phyloP scores from a whole-genome alignment of 805 yeast genomes.

The Saccharomycopsis sp. region DNA sequence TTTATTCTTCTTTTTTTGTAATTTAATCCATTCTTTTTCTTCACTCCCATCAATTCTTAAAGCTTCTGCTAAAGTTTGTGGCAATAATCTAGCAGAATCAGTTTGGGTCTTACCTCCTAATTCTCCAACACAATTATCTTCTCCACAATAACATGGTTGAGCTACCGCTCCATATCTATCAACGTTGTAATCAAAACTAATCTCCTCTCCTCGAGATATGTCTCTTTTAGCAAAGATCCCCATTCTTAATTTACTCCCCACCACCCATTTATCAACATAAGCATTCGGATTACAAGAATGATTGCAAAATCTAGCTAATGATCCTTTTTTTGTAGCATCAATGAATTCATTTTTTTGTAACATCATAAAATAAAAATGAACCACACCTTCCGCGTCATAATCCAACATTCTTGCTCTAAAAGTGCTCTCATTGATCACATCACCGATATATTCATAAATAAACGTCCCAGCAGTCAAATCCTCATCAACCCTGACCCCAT shows the following conservation, averaged over 20 bases:
- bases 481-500: constrained; percentile 68
- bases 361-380: constrained; percentile 95
- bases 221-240: constrained; percentile 74
- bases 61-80: constrained; percentile 78
- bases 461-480: constrained; percentile 54
- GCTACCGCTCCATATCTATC: constrained; percentile 94
- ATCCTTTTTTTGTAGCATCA: constrained; percentile 87
- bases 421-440: constrained; percentile 73
- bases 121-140: constrained; percentile 81
- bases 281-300: constrained; percentile 96
- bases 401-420: constrained; percentile 65
- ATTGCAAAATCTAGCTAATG: constrained; percentile 84
- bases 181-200: constrained; percentile 52
- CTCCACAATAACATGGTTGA: constrained; percentile 92
- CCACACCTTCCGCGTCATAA: constrained; percentile 58
- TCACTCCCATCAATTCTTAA: constrained; percentile 60
- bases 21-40: constrained; percentile 64
- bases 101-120: constrained; percentile 98
- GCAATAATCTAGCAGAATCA: constrained; percentile 74
- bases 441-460: constrained; percentile 89
- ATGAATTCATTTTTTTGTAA: constrained; percentile 84
- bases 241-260: constrained; percentile 81
- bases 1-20: constrained; percentile 39
- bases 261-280: constrained; percentile 95
- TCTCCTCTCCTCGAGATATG: constrained; percentile 72